Conservation (phyloP, 2,329 filamentous ascomycete species). For the Pestalotiopsis sp. region DNA sequence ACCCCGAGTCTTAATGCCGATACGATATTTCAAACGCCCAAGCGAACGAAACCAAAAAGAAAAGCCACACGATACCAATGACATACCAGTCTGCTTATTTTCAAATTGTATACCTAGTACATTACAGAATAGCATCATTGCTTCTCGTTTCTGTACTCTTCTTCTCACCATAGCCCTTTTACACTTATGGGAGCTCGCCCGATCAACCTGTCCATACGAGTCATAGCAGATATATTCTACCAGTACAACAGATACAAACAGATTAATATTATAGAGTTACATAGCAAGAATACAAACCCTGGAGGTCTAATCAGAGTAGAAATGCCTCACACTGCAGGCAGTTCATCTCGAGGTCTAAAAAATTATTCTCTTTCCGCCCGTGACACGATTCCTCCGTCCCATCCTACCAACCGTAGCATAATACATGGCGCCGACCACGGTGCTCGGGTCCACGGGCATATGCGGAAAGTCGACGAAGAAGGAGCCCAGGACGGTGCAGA, state of each 20-base stretch:
- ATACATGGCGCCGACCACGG: slow-evolving; percentile 38
- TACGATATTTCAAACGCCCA: background rate
- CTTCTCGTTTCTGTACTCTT: background rate
- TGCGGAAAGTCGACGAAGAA: slow-evolving; percentile 36
- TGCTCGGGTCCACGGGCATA: slow-evolving; percentile 39
- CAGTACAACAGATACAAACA: background rate
- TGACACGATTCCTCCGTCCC: too few species aligned
- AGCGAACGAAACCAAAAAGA: background rate
- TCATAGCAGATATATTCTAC: background rate
- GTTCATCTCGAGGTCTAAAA: too few species aligned
- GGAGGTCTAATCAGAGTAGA: too few species aligned
- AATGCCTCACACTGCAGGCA: too few species aligned
- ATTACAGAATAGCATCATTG: background rate
- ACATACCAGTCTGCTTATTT: background rate
- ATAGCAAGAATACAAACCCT: too few species aligned
- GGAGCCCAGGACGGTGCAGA: slow-evolving; percentile 34
- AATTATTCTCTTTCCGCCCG: too few species aligned
- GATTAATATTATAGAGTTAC: too few species aligned
- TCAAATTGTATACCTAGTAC: background rate
- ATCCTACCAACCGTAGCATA: slow-evolving; percentile 26
- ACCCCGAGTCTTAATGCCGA: background rate
- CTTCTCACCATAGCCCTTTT: background rate
- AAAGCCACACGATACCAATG: background rate
- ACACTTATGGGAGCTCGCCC: slow-evolving; percentile 5
- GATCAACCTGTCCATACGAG: slow-evolving; percentile 6